Evolutionary conservation across 2,329 filamentous ascomycete genomes (phyloP).

Genomic region (Teratosphaeria pseudoeucalypti): DNA sequence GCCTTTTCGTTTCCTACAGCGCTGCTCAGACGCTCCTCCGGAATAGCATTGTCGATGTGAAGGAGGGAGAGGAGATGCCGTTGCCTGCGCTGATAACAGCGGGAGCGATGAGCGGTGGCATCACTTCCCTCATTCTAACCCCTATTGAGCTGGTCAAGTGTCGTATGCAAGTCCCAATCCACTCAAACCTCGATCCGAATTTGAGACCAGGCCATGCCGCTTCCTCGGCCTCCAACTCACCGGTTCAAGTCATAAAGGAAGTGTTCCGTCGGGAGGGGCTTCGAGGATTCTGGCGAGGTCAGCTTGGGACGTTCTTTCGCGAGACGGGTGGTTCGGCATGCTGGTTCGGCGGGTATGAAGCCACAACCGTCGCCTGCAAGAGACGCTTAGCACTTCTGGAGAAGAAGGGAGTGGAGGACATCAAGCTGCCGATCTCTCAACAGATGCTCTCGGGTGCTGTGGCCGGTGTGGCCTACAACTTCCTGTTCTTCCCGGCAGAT

Average conservation of each 20-base stretch:
- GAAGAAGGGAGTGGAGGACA: constrained; percentile 19
- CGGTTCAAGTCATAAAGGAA: constrained; percentile 61
- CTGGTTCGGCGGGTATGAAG: constrained; percentile 91
- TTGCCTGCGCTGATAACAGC: constrained; percentile 67
- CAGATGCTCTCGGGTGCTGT: constrained; percentile 78
- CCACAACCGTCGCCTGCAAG: constrained; percentile 57
- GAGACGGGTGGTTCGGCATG: constrained; percentile 88
- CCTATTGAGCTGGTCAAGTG: constrained; percentile 97
- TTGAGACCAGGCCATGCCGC: constrained; percentile 7
- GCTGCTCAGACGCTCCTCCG: constrained; percentile 50
- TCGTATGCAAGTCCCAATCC: constrained; percentile 76
- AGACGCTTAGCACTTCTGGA: constrained; percentile 33
- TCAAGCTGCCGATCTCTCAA: constrained; percentile 64
- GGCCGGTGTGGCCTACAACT: constrained; percentile 91
- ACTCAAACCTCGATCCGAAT: constrained; percentile 20
- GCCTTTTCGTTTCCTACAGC: constrained; percentile 84
- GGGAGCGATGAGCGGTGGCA: constrained; percentile 75
- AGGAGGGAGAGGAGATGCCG: constrained; percentile 47
- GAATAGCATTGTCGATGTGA: constrained; percentile 47
- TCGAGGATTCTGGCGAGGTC: constrained; percentile 86
- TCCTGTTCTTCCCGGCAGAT: constrained; percentile 92
- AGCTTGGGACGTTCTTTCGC: constrained; percentile 83
- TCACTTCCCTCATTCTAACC: constrained; percentile 84
- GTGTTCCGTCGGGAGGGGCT: constrained; percentile 77
- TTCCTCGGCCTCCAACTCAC: constrained; percentile 24